Conservation (phyloP, 2,329 filamentous ascomycete genomes). For the Aspergillus melleus region DNA sequence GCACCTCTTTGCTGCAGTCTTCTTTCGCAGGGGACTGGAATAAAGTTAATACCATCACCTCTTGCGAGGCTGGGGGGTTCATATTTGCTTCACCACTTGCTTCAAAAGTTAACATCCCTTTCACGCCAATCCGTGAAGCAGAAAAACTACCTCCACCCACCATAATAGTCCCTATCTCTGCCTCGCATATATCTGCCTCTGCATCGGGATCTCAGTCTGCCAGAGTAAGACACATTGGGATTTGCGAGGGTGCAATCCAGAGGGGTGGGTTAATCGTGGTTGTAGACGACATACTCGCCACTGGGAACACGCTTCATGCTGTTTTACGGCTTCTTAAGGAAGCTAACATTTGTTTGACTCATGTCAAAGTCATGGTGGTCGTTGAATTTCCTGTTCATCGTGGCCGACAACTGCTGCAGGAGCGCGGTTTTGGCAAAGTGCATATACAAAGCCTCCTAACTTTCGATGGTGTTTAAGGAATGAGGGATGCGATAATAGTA, state of each 20-base stretch:
- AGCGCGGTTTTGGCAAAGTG: slow-evolving; percentile 52
- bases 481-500: too few relatives aligned
- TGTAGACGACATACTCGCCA: slow-evolving; percentile 62
- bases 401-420: slow-evolving; percentile 50
- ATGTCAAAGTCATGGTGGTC: slow-evolving; percentile 53
- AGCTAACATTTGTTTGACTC: slow-evolving; percentile 43
- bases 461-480: slow-evolving; percentile 39
- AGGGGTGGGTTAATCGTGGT: slow-evolving; percentile 51
- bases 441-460: slow-evolving; percentile 56
- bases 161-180: too few relatives aligned
- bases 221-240: slow-evolving; percentile 17
- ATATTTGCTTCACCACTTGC: slow-evolving; percentile 52
- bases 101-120: slow-evolving; percentile 37
- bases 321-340: slow-evolving; percentile 51
- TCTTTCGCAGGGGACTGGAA: slow-evolving; percentile 52
- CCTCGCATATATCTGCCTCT: slow-evolving; percentile 58
- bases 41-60: slow-evolving; percentile 47
- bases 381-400: slow-evolving; percentile 60
- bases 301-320: slow-evolving; percentile 56
- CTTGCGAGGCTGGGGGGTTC: slow-evolving; percentile 61
- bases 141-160: slow-evolving; percentile 62
- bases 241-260: slow-evolving; percentile 32
- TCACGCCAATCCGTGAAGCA: slow-evolving; percentile 55
- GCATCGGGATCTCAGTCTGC: not conserved
- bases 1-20: slow-evolving; percentile 50